Conservation (phyloP, 495 filamentous ascomycete genomes). For the Wilcoxina mikolae region DNA sequence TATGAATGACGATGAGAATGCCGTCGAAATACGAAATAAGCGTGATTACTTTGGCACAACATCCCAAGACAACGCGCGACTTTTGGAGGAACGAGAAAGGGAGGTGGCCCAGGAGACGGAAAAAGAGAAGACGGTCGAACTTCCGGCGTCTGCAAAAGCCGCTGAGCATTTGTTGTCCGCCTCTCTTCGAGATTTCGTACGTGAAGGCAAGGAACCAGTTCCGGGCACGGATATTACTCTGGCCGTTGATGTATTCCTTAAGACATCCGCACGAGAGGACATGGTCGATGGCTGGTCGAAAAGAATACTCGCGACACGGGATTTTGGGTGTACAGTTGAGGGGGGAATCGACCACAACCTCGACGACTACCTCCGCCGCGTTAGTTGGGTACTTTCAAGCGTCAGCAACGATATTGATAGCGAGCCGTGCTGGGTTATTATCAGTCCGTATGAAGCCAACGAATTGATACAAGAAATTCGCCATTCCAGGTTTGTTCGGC, state of each 20-base stretch:
- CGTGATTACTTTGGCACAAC: conserved; percentile 29
- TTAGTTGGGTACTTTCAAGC: conserved; percentile 42
- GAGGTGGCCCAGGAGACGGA: conserved; percentile 52
- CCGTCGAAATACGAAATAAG: conserved; percentile 31
- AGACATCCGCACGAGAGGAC: conserved; percentile 30
- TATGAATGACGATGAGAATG: conserved; percentile 27
- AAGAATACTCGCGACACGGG: conserved; percentile 38
- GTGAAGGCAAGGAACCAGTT: conserved; percentile 36
- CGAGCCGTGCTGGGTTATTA: too few relatives aligned
- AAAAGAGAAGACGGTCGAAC: conserved; percentile 41
- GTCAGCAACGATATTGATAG: conserved; percentile 14
- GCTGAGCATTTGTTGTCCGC: conserved; percentile 33
- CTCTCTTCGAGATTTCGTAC: conserved; percentile 34
- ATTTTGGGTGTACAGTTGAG: conserved; percentile 41
- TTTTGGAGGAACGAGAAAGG: conserved; percentile 58
- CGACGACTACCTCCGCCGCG: conserved; percentile 43
- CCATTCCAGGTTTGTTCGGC: conserved; percentile 26
- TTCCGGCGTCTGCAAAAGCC: conserved; percentile 32
- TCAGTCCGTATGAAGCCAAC: conserved; percentile 52
- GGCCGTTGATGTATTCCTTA: too few relatives aligned
- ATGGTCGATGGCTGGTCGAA: conserved; percentile 30
- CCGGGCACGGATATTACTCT: too few relatives aligned
- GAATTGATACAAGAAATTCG: conserved; percentile 33
- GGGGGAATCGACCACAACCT: too few relatives aligned
- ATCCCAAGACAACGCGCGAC: conserved; percentile 28